A percentile compares a stretch with the other conserved stretches of the same genome.
These are phyloP conservation scores for Cnidoscolus chayamansa DNA, from an alignment of 441 rosid species.

Conservation along the genomic window DNA sequence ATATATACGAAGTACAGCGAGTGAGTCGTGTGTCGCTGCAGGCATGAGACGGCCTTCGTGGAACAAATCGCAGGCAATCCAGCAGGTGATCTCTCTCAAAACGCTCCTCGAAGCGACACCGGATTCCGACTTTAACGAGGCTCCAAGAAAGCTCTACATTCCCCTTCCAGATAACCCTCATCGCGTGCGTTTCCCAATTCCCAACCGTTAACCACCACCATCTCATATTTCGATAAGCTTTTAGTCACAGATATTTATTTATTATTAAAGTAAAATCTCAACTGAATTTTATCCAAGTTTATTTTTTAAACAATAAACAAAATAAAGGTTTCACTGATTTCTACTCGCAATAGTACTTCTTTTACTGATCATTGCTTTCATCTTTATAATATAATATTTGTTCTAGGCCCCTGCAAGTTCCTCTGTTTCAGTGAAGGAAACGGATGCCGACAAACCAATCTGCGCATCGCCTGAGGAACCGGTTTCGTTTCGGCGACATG, in stretches of 20 bases:
- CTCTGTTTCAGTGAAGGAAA: slow-evolving; percentile 34
- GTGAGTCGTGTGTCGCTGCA: slow-evolving; percentile 23
- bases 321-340: neutral
- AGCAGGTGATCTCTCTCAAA: slow-evolving; percentile 81
- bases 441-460: slow-evolving; percentile 23
- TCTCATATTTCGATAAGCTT: neutral
- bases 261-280: slow-evolving; percentile 12
- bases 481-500: slow-evolving; percentile 18
- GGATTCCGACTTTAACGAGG: slow-evolving; percentile 51
- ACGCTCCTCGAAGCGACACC: slow-evolving; percentile 51
- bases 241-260: neutral
- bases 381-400: slow-evolving; percentile 6
- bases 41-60: slow-evolving; percentile 89
- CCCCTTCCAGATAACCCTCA: slow-evolving; percentile 22
- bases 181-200: slow-evolving; percentile 21
- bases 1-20: neutral
- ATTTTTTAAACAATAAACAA: neutral
- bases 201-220: no score
- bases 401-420: slow-evolving; percentile 40
- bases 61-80: slow-evolving; percentile 94
- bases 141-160: slow-evolving; percentile 41
- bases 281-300: neutral
- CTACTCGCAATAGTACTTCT: neutral
- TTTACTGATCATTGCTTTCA: neutral
- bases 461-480: slow-evolving; percentile 25